Base-by-base conservation (phyloP, 2,329 filamentous ascomycete genomes). In the Neofusicoccum ribis region DNA sequence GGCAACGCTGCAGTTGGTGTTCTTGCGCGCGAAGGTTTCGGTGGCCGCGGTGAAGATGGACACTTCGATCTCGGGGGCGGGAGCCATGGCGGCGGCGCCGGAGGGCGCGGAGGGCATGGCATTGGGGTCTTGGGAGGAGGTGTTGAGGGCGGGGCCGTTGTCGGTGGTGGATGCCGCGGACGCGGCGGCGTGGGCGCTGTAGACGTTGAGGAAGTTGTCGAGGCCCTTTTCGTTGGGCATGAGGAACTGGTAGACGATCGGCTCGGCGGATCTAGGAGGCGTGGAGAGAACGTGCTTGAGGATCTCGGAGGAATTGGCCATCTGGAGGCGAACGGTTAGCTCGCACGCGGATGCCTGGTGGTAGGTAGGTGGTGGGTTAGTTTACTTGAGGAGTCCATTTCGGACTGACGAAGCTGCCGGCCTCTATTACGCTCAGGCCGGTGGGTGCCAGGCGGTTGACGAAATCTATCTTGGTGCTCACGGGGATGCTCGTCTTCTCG, bases 1-100 rank as follows among this genome's bases (percentile, higher is more conserved):
- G 67, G 86, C 86, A 69, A 95, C 90, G 70, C 86, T 85, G 81
- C 91, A 92, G 78, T 95, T 95, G 63, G 93, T 88, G 78, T 96
- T 96, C 78, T 88, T 89, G 68, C 88, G 86, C 3, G 90, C 90
- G 77, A 96, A 96, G 54, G 85, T 83, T 77, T 96, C 92, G 15
- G 91, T 94, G 0, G 92, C 91, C 1, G 91, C 89, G 14, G 91
- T 90, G 77, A 96, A 95, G 46, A 94, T 89, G 47, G 91, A 90
- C 37, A 94, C 82, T 72, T 93, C 90, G 23, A 90, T 81, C 72
- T 90, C 87, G n/a, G 88, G 73, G 12, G 43, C 17, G 12, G 78
- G 6, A n/a, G 44, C 7, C 17, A 12, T 34, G 62, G 76, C 72
- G 34, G 77, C 76, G 17, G 71, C 70, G 46, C 73, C 76, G 12